Evolutionary conservation across 345 rosid genomes (phyloP).

Genomic region (Brassica nigra): DNA sequence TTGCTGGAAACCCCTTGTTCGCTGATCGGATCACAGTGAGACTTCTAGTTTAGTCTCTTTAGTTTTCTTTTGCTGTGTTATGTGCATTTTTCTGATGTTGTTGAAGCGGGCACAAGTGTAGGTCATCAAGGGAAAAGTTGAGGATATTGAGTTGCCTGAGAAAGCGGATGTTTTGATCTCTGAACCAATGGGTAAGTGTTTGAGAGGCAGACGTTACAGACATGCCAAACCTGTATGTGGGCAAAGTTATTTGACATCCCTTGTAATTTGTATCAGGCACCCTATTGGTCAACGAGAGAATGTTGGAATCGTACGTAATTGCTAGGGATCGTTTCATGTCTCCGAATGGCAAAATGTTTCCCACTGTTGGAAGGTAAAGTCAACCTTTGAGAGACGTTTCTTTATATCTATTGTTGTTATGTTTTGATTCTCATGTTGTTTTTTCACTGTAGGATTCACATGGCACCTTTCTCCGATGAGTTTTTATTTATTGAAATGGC

Average conservation of each 20-base stretch:
- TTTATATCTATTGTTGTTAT: not conserved
- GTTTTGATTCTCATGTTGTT: constrained; percentile 11
- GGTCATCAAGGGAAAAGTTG: constrained; percentile 97
- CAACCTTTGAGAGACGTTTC: constrained; percentile 14
- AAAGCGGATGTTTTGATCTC: constrained; percentile 96
- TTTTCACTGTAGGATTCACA: constrained; percentile 77
- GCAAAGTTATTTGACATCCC: constrained; percentile 16
- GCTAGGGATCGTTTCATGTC: constrained; percentile 93
- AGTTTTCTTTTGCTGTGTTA: constrained; percentile 6
- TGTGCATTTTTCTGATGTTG: constrained; percentile 28
- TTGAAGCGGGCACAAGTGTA: constrained; percentile 35
- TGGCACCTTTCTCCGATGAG: constrained; percentile 99
- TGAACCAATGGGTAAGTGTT: constrained; percentile 90
- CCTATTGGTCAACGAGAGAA: constrained; percentile 91
- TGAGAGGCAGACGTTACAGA: not conserved
- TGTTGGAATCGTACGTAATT: constrained; percentile 95
- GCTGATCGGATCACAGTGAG: constrained; percentile 85
- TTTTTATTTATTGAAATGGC: constrained; percentile 95
- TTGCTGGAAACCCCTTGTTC: constrained; percentile 83
- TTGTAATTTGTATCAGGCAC: constrained; percentile 57
- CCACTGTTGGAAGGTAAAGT: constrained; percentile 81
- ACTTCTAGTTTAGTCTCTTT: constrained; percentile 25
- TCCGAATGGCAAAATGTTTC: constrained; percentile 95
- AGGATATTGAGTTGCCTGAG: constrained; percentile 94
- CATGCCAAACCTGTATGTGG: not conserved